Percentiles rank a stretch among this genome's conserved stretches.
Evolutionary conservation across 2,329 filamentous ascomycete species (phyloP).

Genomic region (Fusarium nanum): DNA sequence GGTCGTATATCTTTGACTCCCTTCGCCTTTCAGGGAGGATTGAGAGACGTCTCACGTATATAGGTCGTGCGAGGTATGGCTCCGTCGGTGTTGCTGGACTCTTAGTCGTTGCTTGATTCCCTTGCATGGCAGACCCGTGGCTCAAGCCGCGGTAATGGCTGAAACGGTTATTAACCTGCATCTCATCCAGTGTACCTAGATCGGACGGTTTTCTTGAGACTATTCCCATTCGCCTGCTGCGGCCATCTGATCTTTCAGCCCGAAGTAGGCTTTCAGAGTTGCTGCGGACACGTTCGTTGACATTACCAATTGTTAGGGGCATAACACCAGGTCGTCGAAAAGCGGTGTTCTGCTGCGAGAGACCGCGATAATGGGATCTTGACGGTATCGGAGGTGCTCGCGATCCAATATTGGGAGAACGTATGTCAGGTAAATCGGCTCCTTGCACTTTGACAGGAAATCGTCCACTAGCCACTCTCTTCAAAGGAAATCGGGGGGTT

Average conservation of each 20-base stretch:
- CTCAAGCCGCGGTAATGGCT: slow-evolving; percentile 75
- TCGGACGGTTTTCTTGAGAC: slow-evolving; percentile 70
- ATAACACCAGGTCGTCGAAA: slow-evolving; percentile 78
- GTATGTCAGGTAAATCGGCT: slow-evolving; percentile 73
- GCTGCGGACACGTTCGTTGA: slow-evolving; percentile 74
- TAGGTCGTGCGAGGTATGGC: slow-evolving; percentile 66
- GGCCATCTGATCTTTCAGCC: slow-evolving; percentile 63
- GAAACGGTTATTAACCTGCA: slow-evolving; percentile 71
- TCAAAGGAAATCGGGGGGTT: slow-evolving; percentile 77
- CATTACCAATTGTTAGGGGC: slow-evolving; percentile 74
- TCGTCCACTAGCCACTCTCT: slow-evolving; percentile 71
- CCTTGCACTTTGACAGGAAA: slow-evolving; percentile 80
- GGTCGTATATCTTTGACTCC: slow-evolving; percentile 70
- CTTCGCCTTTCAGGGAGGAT: slow-evolving; percentile 72
- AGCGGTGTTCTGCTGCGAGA: slow-evolving; percentile 74
- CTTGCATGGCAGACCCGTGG: slow-evolving; percentile 76
- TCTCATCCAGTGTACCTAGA: slow-evolving; percentile 72
- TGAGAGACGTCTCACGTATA: slow-evolving; percentile 72
- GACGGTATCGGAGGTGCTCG: slow-evolving; percentile 82
- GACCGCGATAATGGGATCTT: slow-evolving; percentile 79
- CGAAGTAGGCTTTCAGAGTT: slow-evolving; percentile 72
- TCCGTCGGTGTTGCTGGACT: slow-evolving; percentile 72
- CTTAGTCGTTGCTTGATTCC: slow-evolving; percentile 56
- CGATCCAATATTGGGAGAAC: slow-evolving; percentile 71
- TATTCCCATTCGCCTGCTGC: slow-evolving; percentile 72